Percentiles rank a stretch among this genome's conserved stretches.
These are phyloP conservation scores for Xylaria grammica DNA, from an alignment of 495 filamentous ascomycete species.

Conservation along the genomic window DNA sequence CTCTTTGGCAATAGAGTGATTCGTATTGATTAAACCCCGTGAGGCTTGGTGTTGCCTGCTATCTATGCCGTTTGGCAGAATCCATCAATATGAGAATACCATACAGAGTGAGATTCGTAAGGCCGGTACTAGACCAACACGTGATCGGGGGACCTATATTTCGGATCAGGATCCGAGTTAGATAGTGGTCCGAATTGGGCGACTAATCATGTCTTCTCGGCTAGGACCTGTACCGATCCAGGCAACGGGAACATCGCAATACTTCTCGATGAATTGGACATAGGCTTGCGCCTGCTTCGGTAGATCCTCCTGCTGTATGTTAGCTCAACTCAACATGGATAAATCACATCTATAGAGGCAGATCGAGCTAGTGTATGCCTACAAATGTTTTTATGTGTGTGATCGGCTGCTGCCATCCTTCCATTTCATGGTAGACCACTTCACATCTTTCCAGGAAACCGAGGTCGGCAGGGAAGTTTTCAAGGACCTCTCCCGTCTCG, in stretches of 20 bases:
- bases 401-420: slow-evolving; percentile 78
- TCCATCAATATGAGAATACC: not conserved
- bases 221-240: slow-evolving; percentile 82
- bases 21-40: not conserved
- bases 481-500: slow-evolving; percentile 40
- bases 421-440: slow-evolving; percentile 73
- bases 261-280: slow-evolving; percentile 72
- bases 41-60: not conserved
- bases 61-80: no score
- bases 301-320: slow-evolving; percentile 60
- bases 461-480: slow-evolving; percentile 47
- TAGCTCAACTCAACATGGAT: not conserved
- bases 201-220: slow-evolving; percentile 57
- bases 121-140: not conserved
- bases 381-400: slow-evolving; percentile 42
- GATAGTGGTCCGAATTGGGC: not conserved
- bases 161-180: not conserved
- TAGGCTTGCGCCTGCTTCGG: slow-evolving; percentile 78
- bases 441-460: slow-evolving; percentile 47
- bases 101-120: not conserved
- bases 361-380: not conserved
- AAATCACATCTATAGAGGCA: not conserved
- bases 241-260: slow-evolving; percentile 71
- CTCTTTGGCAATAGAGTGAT: not conserved
- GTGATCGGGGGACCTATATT: not conserved